Percentiles rank a stretch among this genome's conserved stretches.
Evolutionary conservation across 139 green algal genomes (phyloP).

Genomic region (Micractinium sp.): DNA sequence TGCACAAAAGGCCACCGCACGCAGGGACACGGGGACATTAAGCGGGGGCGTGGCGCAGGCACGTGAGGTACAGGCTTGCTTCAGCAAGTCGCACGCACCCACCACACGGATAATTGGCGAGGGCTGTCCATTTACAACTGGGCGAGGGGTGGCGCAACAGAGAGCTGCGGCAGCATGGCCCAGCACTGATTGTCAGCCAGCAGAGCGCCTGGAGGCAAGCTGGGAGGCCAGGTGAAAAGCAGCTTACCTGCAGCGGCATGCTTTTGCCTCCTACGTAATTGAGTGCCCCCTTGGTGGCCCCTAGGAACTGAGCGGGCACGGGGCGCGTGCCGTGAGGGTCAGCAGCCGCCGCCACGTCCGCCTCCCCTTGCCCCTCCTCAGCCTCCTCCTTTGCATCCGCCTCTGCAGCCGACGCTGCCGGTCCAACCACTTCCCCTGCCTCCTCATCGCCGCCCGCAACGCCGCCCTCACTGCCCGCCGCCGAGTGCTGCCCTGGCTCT

Average conservation of each 20-base stretch:
- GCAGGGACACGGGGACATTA: no score
- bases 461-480: not conserved
- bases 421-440: not conserved
- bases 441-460: not conserved
- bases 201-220: not conserved
- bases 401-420: not conserved
- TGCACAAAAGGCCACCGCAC: no score
- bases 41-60: no score
- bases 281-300: no score
- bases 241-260: slow-evolving; percentile 6
- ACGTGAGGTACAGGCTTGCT: not conserved
- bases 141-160: not conserved
- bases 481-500: not conserved
- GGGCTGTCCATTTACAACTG: not conserved
- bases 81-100: no score
- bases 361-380: not conserved
- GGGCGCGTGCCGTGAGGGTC: not conserved
- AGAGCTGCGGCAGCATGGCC: not conserved
- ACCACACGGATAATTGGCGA: no score
- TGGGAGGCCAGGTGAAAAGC: no score
- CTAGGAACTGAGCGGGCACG: not conserved
- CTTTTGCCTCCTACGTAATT: slow-evolving; percentile 12
- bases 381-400: not conserved
- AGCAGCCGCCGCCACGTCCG: not conserved
- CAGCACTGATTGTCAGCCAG: not conserved